Percentiles rank a stretch among this genome's conserved stretches.
Evolutionary conservation across 371 early-diverging fungal genomes (phyloP).

Genomic region (Apophysomyces trapeziformis): DNA sequence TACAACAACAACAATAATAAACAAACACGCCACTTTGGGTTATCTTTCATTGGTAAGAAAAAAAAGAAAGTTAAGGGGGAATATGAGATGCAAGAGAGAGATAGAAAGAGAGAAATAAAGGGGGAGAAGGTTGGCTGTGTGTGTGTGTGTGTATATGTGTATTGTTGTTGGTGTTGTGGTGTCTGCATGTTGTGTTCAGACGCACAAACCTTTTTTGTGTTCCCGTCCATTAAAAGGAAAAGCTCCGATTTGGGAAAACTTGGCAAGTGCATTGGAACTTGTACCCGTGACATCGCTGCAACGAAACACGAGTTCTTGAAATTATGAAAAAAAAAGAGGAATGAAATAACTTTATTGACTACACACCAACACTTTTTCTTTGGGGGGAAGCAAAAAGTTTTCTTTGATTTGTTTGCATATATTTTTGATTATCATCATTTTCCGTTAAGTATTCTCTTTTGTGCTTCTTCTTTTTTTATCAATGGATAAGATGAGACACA

Average conservation of each 20-base stretch:
- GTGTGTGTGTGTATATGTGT: too few species aligned
- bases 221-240: not conserved
- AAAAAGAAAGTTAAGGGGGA: too few species aligned
- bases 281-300: slow-evolving; percentile 9
- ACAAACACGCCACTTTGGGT: too few species aligned
- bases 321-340: too few species aligned
- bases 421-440: too few species aligned
- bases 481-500: too few species aligned
- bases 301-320: not conserved
- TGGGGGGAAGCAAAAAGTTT: not conserved
- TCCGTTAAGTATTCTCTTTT: too few species aligned
- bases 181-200: not conserved
- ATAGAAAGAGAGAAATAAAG: not conserved
- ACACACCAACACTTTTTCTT: not conserved
- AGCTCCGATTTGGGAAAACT: not conserved
- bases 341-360: too few species aligned
- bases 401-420: too few species aligned
- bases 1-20: not conserved
- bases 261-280: not conserved
- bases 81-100: not conserved
- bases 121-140: not conserved
- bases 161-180: too few species aligned
- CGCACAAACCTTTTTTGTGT: slow-evolving; percentile 9
- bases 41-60: too few species aligned
- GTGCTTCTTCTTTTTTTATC: too few species aligned